These are phyloP conservation scores for Sedum album DNA, from an alignment of 164 flowering plant genomes.

Conservation along the genomic window DNA sequence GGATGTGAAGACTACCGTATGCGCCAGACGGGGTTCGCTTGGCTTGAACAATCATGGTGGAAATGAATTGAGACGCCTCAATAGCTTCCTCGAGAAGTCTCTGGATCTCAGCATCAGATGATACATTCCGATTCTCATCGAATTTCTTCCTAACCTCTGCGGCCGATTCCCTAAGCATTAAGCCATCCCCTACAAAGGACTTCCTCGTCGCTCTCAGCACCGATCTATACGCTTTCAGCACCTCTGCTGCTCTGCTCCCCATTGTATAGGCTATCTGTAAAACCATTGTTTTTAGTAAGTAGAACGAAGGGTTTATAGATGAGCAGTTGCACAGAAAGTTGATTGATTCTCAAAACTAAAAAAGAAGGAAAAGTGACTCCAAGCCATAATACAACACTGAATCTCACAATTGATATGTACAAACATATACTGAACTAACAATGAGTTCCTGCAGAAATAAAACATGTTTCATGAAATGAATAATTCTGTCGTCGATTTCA, in stretches of 20 bases:
- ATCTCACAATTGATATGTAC: no score
- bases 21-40: slow-evolving; percentile 56
- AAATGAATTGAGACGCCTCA: slow-evolving; percentile 68
- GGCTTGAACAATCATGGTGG: slow-evolving; percentile 89
- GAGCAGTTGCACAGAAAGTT: no score
- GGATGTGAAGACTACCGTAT: slow-evolving; percentile 61
- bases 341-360: no score
- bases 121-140: slow-evolving; percentile 64
- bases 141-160: slow-evolving; percentile 57
- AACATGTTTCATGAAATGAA: no score
- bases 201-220: slow-evolving; percentile 66
- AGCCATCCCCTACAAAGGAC: slow-evolving; percentile 64
- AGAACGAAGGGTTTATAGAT: no score
- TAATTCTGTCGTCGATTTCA: no score
- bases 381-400: no score
- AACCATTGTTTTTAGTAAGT: no score
- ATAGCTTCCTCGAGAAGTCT: slow-evolving; percentile 64
- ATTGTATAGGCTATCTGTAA: no score
- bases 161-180: slow-evolving; percentile 63
- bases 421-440: no score
- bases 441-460: no score
- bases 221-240: slow-evolving; percentile 56
- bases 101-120: slow-evolving; percentile 46
- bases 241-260: slow-evolving; percentile 28
- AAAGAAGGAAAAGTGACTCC: no score